Evolutionary conservation across 1,284 basidiomycete genomes (phyloP), one percentile per base, ranked within the genome.

Genomic region (Ceraceosorus guamensis): DNA sequence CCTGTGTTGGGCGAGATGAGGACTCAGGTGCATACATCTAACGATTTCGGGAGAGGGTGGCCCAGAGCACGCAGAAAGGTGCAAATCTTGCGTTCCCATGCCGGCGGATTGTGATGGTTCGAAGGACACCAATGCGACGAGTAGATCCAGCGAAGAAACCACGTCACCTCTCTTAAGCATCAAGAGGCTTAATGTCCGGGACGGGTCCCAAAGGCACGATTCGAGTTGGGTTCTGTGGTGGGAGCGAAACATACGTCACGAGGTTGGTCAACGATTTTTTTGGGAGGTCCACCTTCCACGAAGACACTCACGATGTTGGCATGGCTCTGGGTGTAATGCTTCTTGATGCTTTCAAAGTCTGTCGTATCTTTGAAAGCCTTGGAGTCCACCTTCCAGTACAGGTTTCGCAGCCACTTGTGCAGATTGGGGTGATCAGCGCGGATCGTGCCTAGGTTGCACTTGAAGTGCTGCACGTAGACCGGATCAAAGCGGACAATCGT

Each of bases 281-380:
- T 13, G 50, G 52, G 11, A 14, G 33, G 2, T n/a, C 4, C 18
- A 18, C 4, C 35, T 62, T 59, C 24, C 2, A 24, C 24, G 24
- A 24, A 3, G 24, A 24, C 24, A 24, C 24, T 24, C 24, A 24
- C 24, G 55, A 66, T 68, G 48, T 66, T 57, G 37, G 62, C 58
- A 56, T 77, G 76, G 50, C 67, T 70, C 48, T 68, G 60, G 53
- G 67, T 73, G 65, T 76, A 77, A 59, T 77, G 74, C 60, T 77
- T 73, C 67, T 78, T 78, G 74, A 79, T 79, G 53, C 72, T 69
- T 73, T 80, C 84, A 77, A 96, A 95, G 76, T 91, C 81, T 54
- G 90, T 93, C 18, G 86, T 87, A 37, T 85, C 83, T 77, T 87
- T 86, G 84, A 98, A 98, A 1, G 89, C 89, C 0, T 85, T n/a